Percentiles rank a stretch among this genome's conserved stretches.
Evolutionary conservation across 805 yeast genomes (phyloP).

Genomic region (Starmerella potacharoeniae): DNA sequence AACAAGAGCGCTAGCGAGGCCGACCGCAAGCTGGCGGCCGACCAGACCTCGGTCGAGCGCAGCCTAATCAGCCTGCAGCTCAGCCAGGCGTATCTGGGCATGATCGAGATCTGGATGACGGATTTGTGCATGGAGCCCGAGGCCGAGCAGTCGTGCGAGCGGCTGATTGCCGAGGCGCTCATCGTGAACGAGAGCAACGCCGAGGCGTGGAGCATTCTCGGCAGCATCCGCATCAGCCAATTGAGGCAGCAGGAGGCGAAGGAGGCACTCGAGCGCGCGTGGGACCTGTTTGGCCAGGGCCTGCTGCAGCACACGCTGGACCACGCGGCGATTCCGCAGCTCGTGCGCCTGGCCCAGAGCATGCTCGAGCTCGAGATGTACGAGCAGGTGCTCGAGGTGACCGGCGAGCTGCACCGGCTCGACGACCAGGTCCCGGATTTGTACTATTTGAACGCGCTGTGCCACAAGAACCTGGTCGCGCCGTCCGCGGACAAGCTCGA

Average conservation of each 20-base stretch:
- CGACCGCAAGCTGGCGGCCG: conserved; percentile 13
- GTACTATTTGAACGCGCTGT: conserved; percentile 72
- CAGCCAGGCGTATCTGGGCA: conserved; percentile 67
- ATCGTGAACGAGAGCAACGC: conserved; percentile 45
- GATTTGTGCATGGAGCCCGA: conserved; percentile 88
- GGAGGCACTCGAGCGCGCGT: conserved; percentile 52
- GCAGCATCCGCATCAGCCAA: conserved; percentile 84
- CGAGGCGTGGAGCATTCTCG: conserved; percentile 70
- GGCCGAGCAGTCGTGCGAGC: conserved; percentile 74
- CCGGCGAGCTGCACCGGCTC: conserved; percentile 55
- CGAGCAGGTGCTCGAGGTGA: conserved; percentile 56
- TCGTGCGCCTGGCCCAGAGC: conserved; percentile 59
- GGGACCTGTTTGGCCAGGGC: conserved; percentile 54
- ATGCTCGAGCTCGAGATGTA: conserved; percentile 66
- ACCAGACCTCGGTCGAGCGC: conserved; percentile 25
- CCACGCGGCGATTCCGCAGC: conserved; percentile 47
- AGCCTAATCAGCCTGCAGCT: conserved; percentile 33
- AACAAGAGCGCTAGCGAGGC: conserved; percentile 31
- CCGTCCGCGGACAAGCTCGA: conserved; percentile 5
- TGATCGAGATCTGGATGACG: conserved; percentile 90
- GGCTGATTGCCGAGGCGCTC: conserved; percentile 53
- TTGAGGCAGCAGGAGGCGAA: conserved; percentile 62
- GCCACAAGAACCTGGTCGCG: conserved; percentile 32
- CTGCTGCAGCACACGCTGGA: conserved; percentile 30
- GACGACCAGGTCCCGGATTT: conserved; percentile 78